These are phyloP conservation scores for Paragyromitra xinjiangensis DNA, from an alignment of 495 filamentous ascomycete species.

Conservation along the genomic window DNA sequence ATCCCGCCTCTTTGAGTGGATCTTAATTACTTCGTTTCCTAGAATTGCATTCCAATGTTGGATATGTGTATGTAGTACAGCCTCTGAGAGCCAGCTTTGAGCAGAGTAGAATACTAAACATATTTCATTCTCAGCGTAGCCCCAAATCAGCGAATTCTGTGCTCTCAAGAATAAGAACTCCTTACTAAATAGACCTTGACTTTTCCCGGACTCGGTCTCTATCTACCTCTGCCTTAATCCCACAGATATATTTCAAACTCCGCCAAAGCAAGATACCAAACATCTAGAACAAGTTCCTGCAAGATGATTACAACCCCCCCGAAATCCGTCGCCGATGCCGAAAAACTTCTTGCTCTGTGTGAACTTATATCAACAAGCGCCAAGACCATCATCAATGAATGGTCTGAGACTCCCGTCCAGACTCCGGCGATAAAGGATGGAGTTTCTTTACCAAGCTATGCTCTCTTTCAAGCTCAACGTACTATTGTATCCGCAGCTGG, in stretches of 20 bases:
- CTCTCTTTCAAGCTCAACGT: constrained; percentile 56
- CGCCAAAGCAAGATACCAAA: background rate
- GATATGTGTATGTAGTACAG: background rate
- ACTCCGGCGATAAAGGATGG: constrained; percentile 17
- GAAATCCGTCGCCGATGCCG: constrained; percentile 26
- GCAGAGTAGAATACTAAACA: no score
- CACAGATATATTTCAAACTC: background rate
- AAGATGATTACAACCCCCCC: constrained; percentile 8
- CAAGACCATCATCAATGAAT: constrained; percentile 46
- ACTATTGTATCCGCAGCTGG: constrained; percentile 57
- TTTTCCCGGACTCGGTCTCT: background rate
- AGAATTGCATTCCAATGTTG: background rate
- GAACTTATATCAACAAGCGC: constrained; percentile 23
- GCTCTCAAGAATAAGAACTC: background rate
- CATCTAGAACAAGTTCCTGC: background rate
- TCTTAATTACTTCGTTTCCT: background rate
- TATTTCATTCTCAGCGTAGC: background rate
- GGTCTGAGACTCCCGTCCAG: constrained; percentile 32
- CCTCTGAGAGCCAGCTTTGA: background rate
- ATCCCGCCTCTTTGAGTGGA: background rate
- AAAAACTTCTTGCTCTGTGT: constrained; percentile 20
- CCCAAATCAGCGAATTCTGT: background rate
- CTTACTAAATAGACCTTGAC: constrained; percentile 4
- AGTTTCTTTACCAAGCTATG: constrained; percentile 34
- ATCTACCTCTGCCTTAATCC: background rate